A percentile compares a stretch with the other conserved stretches of the same genome.
Conservation (phyloP, 805 yeast genomes). For the Cyberlindnera misumaiensis region DNA sequence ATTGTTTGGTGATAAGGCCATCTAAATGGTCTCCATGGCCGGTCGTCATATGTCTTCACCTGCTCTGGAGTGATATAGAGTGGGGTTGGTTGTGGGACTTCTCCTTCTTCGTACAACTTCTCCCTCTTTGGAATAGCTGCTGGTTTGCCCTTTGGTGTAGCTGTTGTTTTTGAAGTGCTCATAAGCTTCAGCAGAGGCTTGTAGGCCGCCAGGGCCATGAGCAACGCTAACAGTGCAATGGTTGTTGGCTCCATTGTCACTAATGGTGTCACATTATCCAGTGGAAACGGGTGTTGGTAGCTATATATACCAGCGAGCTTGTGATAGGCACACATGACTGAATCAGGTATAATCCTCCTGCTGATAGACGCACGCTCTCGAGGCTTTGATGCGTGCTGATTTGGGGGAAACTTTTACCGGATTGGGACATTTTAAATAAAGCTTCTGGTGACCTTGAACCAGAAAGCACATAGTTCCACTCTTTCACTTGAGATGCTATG, state of each 20-base stretch:
- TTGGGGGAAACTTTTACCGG: background rate
- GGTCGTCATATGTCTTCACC: constrained; percentile 56
- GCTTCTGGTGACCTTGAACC: too few relatives aligned
- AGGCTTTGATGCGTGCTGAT: background rate
- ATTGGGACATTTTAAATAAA: background rate
- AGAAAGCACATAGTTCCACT: too few relatives aligned
- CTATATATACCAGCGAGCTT: background rate
- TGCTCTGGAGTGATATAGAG: constrained; percentile 60
- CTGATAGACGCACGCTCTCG: too few relatives aligned
- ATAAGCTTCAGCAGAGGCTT: constrained; percentile 8
- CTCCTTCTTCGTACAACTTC: constrained; percentile 9
- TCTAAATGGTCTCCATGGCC: constrained; percentile 79
- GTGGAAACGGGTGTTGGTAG: background rate
- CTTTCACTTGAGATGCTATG: too few relatives aligned
- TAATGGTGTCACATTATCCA: background rate
- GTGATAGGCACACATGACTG: background rate
- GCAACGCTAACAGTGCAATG: constrained; percentile 3
- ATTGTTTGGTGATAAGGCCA: constrained; percentile 79
- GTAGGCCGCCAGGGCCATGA: constrained; percentile 8
- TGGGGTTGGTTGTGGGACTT: constrained; percentile 40
- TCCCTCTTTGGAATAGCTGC: constrained; percentile 7
- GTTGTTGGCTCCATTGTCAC: constrained; percentile 10
- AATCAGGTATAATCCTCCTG: too few relatives aligned
- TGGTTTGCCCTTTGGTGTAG: background rate
- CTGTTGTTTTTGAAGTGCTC: background rate